A percentile compares a stretch with the other conserved stretches of the same genome.
phyloP scores from a whole-genome alignment of 2,329 filamentous ascomycete species.

The Curvularia sp. region DNA sequence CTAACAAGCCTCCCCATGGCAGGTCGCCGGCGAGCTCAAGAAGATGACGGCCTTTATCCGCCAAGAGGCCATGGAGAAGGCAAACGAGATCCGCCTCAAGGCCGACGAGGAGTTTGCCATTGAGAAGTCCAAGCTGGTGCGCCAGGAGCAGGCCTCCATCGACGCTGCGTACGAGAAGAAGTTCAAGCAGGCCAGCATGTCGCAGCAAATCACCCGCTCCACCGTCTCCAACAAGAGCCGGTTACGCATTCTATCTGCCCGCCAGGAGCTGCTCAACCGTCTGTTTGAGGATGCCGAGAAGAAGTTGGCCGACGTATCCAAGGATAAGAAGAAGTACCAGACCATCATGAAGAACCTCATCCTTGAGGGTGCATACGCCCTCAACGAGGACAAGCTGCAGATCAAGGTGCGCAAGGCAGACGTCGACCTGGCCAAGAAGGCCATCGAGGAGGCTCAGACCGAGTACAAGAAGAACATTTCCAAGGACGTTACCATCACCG shows the following conservation, averaged over 20 bases:
- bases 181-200: slow-evolving; percentile 98
- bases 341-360: slow-evolving; percentile 78
- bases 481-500: slow-evolving; percentile 70
- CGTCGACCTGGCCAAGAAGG: slow-evolving; percentile 75
- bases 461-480: slow-evolving; percentile 84
- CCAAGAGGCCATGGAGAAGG: slow-evolving; percentile 97
- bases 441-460: slow-evolving; percentile 74
- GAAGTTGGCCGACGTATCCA: slow-evolving; percentile 70
- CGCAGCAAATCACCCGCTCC: slow-evolving; percentile 96
- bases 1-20: slow-evolving; percentile 39
- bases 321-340: slow-evolving; percentile 78
- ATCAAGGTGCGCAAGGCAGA: slow-evolving; percentile 83
- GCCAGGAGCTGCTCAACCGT: slow-evolving; percentile 88
- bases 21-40: slow-evolving; percentile 98
- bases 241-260: slow-evolving; percentile 82
- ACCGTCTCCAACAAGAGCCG: slow-evolving; percentile 96
- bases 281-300: slow-evolving; percentile 83
- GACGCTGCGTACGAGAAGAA: slow-evolving; percentile 96
- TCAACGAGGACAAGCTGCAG: slow-evolving; percentile 79
- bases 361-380: slow-evolving; percentile 86
- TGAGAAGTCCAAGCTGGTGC: slow-evolving; percentile 98
- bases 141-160: slow-evolving; percentile 91
- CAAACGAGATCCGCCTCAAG: slow-evolving; percentile 96
- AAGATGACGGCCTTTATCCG: slow-evolving; percentile 99
- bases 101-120: slow-evolving; percentile 99